Evolutionary conservation across 2,329 filamentous ascomycete genomes (phyloP), one percentile per base, ranked within the genome.

Genomic region (Pseudocercospora ulei): DNA sequence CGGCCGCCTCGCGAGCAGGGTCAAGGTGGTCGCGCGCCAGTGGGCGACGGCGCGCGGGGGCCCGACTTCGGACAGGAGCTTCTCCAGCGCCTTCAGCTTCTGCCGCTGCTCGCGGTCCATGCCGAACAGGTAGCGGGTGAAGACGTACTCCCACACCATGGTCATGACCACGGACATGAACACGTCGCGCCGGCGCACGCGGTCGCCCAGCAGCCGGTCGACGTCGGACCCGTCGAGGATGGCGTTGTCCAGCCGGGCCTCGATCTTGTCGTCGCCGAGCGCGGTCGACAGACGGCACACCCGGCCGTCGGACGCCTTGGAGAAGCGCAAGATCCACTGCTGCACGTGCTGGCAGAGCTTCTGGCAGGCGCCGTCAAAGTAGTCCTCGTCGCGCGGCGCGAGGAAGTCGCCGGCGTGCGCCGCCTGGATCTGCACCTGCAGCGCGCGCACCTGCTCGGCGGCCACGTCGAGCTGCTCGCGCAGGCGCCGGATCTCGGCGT

Each of bases 121-220:
- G 54, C 90, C 90, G 60, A 98, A 98, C 16, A 98, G 77, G 62
- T 98, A 98, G 48, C 90, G 78, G 5, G 88, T 95, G 60, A 98
- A 98, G 59, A 98, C 80, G 57, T 92, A 95, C 63, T 98, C 90
- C 87, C 87, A 98, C 35, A 98, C 79, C 86, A 98, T 95, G 46
- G 82, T 90, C 87, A 96, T 96, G 39, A 88, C 84, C 62, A 98
- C 86, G 23, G 86, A 90, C 85, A 96, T 95, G 71, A 98, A 95
- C 42, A 96, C 79, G 60, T 96, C 88, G 44, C 88, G 78, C 45
- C 90, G 80, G 56, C 75, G 79, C 38, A 95, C 81, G 24, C 92
- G 82, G 60, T 98, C 88, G 50, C 75, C 74, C 33, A 98, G 78
- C 56, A 93, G 90, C 41, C 71, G 68, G 62, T 96, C 86, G 47